Conservation (phyloP, 2,329 filamentous ascomycete species). For the Alternaria panax region DNA sequence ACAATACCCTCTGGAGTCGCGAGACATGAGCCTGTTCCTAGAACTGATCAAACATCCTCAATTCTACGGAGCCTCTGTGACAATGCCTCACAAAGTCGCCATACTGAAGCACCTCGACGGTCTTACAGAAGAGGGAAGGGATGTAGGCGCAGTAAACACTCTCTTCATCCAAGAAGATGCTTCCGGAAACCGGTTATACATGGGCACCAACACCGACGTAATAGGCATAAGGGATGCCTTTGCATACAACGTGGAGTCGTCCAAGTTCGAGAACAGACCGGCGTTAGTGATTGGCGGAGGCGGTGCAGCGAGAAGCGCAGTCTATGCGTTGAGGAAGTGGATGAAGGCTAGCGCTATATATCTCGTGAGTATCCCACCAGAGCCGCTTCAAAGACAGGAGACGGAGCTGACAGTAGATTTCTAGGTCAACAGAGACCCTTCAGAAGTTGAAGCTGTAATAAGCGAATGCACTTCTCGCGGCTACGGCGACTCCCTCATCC, state of each 20-base stretch:
- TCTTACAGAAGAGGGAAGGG: constrained; percentile 73
- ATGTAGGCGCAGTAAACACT: constrained; percentile 82
- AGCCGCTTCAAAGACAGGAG: neutral
- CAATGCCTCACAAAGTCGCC: constrained; percentile 84
- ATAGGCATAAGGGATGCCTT: constrained; percentile 80
- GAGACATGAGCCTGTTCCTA: constrained; percentile 55
- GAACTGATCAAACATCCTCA: constrained; percentile 62
- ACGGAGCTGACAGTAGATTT: neutral
- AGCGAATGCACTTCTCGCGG: constrained; percentile 67
- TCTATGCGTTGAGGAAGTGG: constrained; percentile 76
- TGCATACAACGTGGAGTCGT: constrained; percentile 55
- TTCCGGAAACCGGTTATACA: constrained; percentile 61
- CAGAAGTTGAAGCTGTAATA: constrained; percentile 72
- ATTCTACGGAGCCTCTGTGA: constrained; percentile 75
- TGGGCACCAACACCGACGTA: constrained; percentile 83
- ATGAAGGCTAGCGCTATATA: constrained; percentile 74
- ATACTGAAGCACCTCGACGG: constrained; percentile 77
- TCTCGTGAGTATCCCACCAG: constrained; percentile 54
- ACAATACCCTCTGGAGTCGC: constrained; percentile 58
- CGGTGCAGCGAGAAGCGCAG: constrained; percentile 77
- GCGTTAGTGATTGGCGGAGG: constrained; percentile 80
- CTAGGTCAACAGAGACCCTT: constrained; percentile 70
- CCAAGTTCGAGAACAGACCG: constrained; percentile 64
- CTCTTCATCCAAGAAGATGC: constrained; percentile 67
- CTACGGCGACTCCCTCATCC: constrained; percentile 66